Percentiles rank a stretch among this genome's conserved stretches.
These are phyloP conservation scores for Hemisphaericaspora subhashii DNA, from an alignment of 1,139 yeast genomes.

Conservation along the genomic window DNA sequence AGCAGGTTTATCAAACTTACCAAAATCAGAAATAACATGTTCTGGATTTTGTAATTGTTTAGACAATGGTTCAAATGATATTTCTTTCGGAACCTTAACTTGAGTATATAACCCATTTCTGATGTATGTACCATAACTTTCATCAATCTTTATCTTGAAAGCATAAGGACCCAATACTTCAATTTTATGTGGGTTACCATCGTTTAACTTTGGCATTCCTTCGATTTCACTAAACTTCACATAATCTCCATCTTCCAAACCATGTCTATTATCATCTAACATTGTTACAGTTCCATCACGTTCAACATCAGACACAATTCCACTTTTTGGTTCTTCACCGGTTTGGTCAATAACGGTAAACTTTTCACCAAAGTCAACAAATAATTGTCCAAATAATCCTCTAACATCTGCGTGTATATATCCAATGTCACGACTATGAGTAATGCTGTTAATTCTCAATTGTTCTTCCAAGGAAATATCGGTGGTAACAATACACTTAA, in stretches of 20 bases:
- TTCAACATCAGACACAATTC: constrained; percentile 87
- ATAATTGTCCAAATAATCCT: constrained; percentile 86
- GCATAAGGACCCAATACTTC: constrained; percentile 94
- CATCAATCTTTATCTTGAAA: constrained; percentile 64
- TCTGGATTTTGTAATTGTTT: constrained; percentile 78
- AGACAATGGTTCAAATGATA: constrained; percentile 62
- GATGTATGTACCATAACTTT: constrained; percentile 59
- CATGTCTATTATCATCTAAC: constrained; percentile 90
- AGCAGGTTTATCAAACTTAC: constrained; percentile 88
- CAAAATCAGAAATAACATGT: constrained; percentile 78
- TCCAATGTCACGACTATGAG: constrained; percentile 73
- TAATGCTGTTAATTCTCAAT: constrained; percentile 68
- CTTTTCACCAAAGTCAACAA: constrained; percentile 84
- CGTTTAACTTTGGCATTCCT: constrained; percentile 68
- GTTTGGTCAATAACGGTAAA: constrained; percentile 81
- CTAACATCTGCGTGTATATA: constrained; percentile 79
- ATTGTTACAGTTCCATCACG: constrained; percentile 88
- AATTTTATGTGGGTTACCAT: constrained; percentile 70
- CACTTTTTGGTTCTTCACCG: constrained; percentile 89
- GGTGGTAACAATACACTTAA: constrained; percentile 82
- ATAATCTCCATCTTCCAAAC: constrained; percentile 86
- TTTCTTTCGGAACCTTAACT: constrained; percentile 75
- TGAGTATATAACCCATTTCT: constrained; percentile 92
- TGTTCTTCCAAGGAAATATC: constrained; percentile 75
- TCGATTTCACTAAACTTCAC: constrained; percentile 87